A percentile compares a stretch with the other conserved stretches of the same genome.
phyloP scores from a whole-genome alignment of 2,329 filamentous ascomycete species.

The Aspergillus ibericus region DNA sequence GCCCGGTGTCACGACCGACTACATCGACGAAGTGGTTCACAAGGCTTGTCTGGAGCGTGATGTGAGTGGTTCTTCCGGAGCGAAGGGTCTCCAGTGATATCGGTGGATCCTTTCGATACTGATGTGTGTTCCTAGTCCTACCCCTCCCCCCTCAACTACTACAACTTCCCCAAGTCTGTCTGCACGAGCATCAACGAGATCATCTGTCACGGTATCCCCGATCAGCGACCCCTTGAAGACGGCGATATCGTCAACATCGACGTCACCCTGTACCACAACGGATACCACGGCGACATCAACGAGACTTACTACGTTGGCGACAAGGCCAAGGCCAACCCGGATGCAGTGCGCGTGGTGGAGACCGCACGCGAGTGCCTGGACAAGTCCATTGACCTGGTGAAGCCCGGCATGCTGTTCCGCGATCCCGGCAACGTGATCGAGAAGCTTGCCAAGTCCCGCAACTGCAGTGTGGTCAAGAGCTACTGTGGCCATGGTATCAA shows the following conservation, averaged over 20 bases:
- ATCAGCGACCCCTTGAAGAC: conserved; percentile 80
- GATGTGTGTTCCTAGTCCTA: conserved; percentile 66
- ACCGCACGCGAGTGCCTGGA: conserved; percentile 84
- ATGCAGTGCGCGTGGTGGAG: conserved; percentile 87
- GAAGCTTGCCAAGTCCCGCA: conserved; percentile 81
- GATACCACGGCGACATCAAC: conserved; percentile 95
- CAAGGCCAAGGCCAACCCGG: conserved; percentile 77
- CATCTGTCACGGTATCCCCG: conserved; percentile 97
- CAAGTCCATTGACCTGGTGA: conserved; percentile 86
- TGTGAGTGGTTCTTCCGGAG: conserved; percentile 55
- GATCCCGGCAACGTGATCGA: conserved; percentile 95
- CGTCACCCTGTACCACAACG: conserved; percentile 88
- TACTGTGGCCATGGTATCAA: conserved; percentile 98
- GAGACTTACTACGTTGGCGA: conserved; percentile 98
- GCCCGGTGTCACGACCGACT: conserved; percentile 93
- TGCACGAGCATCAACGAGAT: conserved; percentile 97
- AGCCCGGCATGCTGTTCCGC: conserved; percentile 87
- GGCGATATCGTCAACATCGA: conserved; percentile 98
- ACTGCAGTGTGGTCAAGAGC: conserved; percentile 89
- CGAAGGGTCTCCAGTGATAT: too few species aligned
- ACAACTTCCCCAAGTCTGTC: conserved; percentile 94
- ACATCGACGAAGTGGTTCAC: conserved; percentile 92
- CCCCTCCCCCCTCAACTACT: conserved; percentile 92
- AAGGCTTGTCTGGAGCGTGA: conserved; percentile 91
- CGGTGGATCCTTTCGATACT: conserved; percentile 8